Conservation (phyloP, 257 asterid genomes). For the Lycium barbarum region DNA sequence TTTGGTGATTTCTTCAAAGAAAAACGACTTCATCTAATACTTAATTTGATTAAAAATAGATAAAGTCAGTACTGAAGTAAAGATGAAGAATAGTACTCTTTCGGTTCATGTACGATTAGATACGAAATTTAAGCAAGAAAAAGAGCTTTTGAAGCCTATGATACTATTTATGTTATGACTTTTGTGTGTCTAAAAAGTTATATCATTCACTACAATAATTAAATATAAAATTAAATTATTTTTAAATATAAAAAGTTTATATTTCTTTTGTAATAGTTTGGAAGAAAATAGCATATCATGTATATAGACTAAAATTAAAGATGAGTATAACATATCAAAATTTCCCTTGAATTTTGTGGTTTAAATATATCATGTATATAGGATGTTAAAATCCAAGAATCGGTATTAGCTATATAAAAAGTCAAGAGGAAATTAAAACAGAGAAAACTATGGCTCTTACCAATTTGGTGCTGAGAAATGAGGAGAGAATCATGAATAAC, state of each 20-base stretch:
- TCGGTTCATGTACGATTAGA: background rate
- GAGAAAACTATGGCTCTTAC: conserved; percentile 32
- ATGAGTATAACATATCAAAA: background rate
- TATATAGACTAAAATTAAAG: background rate
- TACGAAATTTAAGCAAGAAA: background rate
- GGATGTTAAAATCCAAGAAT: background rate
- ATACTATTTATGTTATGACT: background rate
- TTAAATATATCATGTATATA: background rate
- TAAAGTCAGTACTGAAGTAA: background rate
- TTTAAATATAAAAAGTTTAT: background rate
- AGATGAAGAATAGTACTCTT: background rate
- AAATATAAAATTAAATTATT: background rate
- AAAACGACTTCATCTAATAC: background rate
- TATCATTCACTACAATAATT: background rate
- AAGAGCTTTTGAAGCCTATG: background rate
- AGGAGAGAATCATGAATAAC: conserved; percentile 67
- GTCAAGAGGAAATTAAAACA: background rate
- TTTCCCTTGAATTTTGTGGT: background rate
- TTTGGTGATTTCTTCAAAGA: background rate
- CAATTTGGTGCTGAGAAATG: conserved; percentile 66
- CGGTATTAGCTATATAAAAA: background rate
- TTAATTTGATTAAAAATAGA: background rate
- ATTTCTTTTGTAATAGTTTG: background rate
- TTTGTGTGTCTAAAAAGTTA: background rate
- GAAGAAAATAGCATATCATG: background rate